A percentile compares a stretch with the other conserved stretches of the same genome.
Evolutionary conservation across 2,329 filamentous ascomycete species (phyloP).

Genomic region (Hymenoscyphus fructigenus): DNA sequence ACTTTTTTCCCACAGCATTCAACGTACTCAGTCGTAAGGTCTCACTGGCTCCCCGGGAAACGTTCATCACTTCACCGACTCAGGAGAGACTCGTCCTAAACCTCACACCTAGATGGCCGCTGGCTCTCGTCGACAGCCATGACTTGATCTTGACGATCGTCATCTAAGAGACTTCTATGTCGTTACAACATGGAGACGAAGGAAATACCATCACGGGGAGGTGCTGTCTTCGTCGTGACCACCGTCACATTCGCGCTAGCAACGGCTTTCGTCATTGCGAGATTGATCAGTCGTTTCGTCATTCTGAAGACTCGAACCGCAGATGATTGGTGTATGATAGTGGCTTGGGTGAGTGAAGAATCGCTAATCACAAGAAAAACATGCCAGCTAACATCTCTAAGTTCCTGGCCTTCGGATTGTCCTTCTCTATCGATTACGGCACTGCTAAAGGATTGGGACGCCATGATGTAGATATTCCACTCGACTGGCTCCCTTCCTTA

Average conservation of each 20-base stretch:
- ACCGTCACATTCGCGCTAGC: conserved; percentile 66
- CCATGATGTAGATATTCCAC: conserved; percentile 60
- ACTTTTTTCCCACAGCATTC: no score
- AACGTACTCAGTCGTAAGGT: no score
- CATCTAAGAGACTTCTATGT: not conserved
- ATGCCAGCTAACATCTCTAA: conserved; percentile 15
- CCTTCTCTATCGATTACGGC: conserved; percentile 64
- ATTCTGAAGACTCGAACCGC: conserved; percentile 70
- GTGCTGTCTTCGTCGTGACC: conserved; percentile 65
- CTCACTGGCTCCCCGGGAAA: no score
- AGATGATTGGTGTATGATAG: conserved; percentile 79
- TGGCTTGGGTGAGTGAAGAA: conserved; percentile 63
- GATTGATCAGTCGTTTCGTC: conserved; percentile 69
- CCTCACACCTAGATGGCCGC: conserved; percentile 10
- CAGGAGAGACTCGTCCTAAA: not conserved
- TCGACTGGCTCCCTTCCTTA: conserved; percentile 49
- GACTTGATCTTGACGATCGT: conserved; percentile 10
- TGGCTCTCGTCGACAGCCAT: conserved; percentile 22
- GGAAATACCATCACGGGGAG: not conserved
- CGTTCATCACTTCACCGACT: not conserved
- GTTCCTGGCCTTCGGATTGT: conserved; percentile 64
- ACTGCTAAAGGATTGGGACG: conserved; percentile 65
- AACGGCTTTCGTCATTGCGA: conserved; percentile 71
- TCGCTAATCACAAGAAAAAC: no score
- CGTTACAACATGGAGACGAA: not conserved